phyloP scores from a whole-genome alignment of 78 protist species.

The Dictyostelium firmibasis region DNA sequence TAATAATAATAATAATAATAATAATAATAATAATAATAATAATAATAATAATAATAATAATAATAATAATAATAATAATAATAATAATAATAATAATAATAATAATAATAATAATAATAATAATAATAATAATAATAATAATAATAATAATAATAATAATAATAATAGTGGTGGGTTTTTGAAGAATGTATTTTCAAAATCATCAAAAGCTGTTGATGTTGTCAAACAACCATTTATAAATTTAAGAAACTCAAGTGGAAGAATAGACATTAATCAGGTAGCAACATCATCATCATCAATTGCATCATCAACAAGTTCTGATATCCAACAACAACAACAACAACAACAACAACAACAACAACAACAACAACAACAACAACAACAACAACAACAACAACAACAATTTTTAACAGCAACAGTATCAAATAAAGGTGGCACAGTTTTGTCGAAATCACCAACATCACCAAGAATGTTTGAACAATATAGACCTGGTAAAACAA shows the following conservation, averaged over 20 bases:
- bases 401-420: conserved; percentile 3
- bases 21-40: no score
- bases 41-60: no score
- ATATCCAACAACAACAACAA: not conserved
- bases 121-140: not conserved
- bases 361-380: no score
- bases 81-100: no score
- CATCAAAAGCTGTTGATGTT: not conserved
- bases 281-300: not conserved
- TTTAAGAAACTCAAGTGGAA: conserved; percentile 6
- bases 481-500: not conserved
- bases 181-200: not conserved
- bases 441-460: conserved; percentile 19
- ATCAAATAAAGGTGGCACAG: not conserved
- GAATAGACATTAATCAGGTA: not conserved
- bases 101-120: not conserved
- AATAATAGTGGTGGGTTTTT: not conserved
- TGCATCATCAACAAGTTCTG: not conserved
- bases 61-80: no score
- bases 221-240: not conserved
- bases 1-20: no score
- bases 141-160: not conserved
- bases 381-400: no score
- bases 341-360: no score
- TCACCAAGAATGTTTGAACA: conserved; percentile 26